Base-by-base conservation (phyloP, 768 basidiomycete species). In the Crucibulum laeve region DNA sequence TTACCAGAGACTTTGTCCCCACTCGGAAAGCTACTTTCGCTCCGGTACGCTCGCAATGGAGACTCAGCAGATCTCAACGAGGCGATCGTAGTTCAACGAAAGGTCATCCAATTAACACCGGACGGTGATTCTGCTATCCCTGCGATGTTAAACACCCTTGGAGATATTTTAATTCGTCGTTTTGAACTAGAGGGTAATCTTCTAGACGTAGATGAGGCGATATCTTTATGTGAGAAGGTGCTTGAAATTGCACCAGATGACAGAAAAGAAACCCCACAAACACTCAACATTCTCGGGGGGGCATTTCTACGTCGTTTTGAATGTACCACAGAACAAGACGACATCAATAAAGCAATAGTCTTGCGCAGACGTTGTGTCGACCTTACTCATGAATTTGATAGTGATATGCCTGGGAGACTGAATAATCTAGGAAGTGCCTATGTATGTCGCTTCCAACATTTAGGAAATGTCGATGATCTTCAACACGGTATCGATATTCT, bases 151-250 rank as follows among this genome's bases (percentile, higher is more conserved):
- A 42, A 18, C 14, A 38, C 45, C 24, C 42, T 58, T 8, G 54
- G 47, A n/a, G 43, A 15, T 19, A 54, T 46, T 14, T 35, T 36
- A 18, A 15, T 38, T 5, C 15, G 24, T 28, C 57, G 43, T 25
- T 68, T 56, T 43, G 53, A 56, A 15, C 30, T 42, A 19, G 50
- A 57, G 5, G 60, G 62, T 1, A 40, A 49, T n/a, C 38, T 44
- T 17, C 38, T 49, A 14, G 61, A 62, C 42, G 30, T 66, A 14
- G 48, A 63, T 25, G 38, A 36, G 21, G 28, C 54, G 10, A 47
- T 56, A 24, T 40, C 40, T 30, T 10, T 41, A 3, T 15, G n/a
- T 13, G 38, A 34, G 36, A 40, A 26, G 11, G 50, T 47, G 15
- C 44, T 52, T 3, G 22, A 41, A 3, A 38, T 49, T 17, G 44